These are phyloP conservation scores for Cercophora newfieldiana DNA, from an alignment of 495 filamentous ascomycete species.

Conservation along the genomic window DNA sequence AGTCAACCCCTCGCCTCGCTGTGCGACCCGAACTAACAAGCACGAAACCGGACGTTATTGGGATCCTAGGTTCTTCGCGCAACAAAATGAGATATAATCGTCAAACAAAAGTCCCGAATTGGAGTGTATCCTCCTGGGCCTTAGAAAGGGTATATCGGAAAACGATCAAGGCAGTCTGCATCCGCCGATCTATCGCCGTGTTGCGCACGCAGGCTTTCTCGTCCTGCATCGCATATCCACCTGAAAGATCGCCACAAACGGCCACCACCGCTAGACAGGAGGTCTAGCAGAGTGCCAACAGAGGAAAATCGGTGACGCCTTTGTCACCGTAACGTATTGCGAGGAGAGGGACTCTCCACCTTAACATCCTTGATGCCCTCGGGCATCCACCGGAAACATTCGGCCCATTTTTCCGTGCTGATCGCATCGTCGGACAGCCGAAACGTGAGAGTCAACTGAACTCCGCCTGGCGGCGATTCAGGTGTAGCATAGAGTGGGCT, in stretches of 20 bases:
- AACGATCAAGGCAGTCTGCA: not conserved
- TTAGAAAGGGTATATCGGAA: not conserved
- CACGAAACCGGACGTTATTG: not conserved
- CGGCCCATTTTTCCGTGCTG: conserved; percentile 46
- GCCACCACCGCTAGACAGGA: not conserved
- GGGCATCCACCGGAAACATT: conserved; percentile 53
- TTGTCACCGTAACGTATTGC: conserved; percentile 47
- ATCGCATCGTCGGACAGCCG: conserved; percentile 41
- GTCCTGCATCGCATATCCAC: not conserved
- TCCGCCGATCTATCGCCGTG: not conserved
- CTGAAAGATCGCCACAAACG: not conserved
- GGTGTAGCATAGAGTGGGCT: conserved; percentile 23
- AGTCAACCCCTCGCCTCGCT: not conserved
- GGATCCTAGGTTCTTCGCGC: not conserved
- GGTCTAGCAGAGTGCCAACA: not conserved
- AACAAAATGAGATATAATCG: not conserved
- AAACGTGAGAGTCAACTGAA: conserved; percentile 46
- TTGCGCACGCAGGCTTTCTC: no score
- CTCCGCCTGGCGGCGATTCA: conserved; percentile 31
- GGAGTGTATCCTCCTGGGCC: not conserved
- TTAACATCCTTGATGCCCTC: conserved; percentile 49
- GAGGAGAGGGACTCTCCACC: conserved; percentile 45
- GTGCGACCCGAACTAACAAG: not conserved
- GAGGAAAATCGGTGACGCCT: conserved; percentile 1
- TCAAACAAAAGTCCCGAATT: not conserved